A percentile compares a stretch with the other conserved stretches of the same genome.
Conservation (phyloP, 495 filamentous ascomycete genomes). For the Glarea lozoyensis region DNA sequence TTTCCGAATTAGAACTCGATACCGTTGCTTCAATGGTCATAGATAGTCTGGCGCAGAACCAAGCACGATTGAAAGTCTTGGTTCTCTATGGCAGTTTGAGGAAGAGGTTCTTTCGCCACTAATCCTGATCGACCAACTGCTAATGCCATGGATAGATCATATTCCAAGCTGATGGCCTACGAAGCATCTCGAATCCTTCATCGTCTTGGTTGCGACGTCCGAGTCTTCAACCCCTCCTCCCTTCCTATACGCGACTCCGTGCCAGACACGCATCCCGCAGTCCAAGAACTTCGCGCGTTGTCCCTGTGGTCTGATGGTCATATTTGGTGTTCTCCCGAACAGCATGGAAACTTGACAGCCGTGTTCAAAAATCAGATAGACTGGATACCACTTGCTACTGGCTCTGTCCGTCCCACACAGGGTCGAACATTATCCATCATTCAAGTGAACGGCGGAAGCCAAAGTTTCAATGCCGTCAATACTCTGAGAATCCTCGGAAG, state of each 20-base stretch:
- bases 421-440: conserved; percentile 57
- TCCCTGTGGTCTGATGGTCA: conserved; percentile 63
- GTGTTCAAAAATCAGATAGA: conserved; percentile 74
- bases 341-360: conserved; percentile 62
- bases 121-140: neutral
- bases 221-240: conserved; percentile 51
- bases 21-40: conserved; percentile 44
- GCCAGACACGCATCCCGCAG: conserved; percentile 48
- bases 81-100: conserved; percentile 58
- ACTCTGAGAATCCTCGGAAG: conserved; percentile 58
- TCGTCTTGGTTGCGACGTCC: conserved; percentile 59
- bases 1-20: conserved; percentile 46
- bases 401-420: conserved; percentile 60
- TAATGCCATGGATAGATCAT: conserved; percentile 34
- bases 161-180: conserved; percentile 50
- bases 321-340: conserved; percentile 60
- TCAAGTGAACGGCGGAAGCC: conserved; percentile 58
- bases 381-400: conserved; percentile 59
- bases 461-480: conserved; percentile 72
- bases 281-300: conserved; percentile 56
- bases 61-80: conserved; percentile 46
- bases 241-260: conserved; percentile 57
- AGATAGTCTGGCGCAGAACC: conserved; percentile 29
- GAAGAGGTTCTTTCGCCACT: conserved; percentile 24
- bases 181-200: conserved; percentile 56